These are phyloP conservation scores for Venturia effusa DNA, from an alignment of 2,329 filamentous ascomycete genomes.

Conservation along the genomic window DNA sequence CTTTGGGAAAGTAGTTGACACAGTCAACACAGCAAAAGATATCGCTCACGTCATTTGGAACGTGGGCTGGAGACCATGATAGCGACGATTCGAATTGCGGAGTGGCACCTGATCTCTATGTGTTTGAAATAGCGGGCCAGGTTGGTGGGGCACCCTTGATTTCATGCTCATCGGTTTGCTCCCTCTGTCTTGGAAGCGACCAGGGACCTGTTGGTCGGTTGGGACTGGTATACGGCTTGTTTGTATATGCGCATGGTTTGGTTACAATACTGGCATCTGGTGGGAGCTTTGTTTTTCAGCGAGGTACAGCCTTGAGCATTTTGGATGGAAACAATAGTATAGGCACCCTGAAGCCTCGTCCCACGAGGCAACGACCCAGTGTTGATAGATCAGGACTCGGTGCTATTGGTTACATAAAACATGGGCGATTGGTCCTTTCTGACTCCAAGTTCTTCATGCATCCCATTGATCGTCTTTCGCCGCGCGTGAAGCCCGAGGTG, in stretches of 20 bases:
- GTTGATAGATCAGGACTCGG: neutral
- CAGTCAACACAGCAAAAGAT: conserved; percentile 54
- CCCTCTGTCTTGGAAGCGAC: neutral
- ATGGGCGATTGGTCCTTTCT: neutral
- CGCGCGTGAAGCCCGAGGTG: neutral
- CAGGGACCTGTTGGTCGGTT: neutral
- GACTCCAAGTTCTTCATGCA: neutral
- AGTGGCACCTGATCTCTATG: neutral
- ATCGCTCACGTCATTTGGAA: conserved; percentile 59
- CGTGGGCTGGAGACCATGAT: conserved; percentile 49
- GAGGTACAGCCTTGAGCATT: neutral
- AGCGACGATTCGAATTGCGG: neutral
- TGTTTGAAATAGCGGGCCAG: neutral
- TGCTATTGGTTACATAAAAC: neutral
- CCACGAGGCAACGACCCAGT: neutral
- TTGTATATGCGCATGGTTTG: neutral
- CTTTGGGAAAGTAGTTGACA: conserved; percentile 71
- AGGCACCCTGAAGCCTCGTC: neutral
- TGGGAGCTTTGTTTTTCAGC: neutral
- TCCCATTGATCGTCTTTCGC: neutral
- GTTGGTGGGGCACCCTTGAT: neutral
- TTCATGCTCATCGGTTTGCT: neutral
- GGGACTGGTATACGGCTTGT: neutral
- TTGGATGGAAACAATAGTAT: neutral
- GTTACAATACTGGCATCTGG: neutral